A percentile compares a stretch with the other conserved stretches of the same genome.
Conservation (phyloP, 208 protist genomes). For the Herpetomonas samuelpessoai region DNA sequence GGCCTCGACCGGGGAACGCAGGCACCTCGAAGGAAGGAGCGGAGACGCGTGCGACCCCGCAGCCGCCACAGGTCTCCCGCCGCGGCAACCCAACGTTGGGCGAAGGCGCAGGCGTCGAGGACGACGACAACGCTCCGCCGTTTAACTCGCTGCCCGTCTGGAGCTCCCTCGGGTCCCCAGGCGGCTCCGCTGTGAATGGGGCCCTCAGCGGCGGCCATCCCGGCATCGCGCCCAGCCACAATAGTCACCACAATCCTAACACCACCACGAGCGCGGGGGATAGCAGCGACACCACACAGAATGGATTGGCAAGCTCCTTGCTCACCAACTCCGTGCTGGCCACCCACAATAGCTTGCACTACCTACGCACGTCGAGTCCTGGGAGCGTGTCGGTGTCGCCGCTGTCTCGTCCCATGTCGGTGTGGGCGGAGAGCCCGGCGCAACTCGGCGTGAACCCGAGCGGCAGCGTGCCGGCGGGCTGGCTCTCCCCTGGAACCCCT, state of each 20-base stretch:
- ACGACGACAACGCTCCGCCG: neutral
- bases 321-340: neutral
- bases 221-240: too few relatives aligned
- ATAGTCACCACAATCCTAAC: too few relatives aligned
- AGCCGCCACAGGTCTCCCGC: too few relatives aligned
- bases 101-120: too few relatives aligned
- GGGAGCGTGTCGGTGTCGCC: slow-evolving; percentile 1
- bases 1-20: neutral
- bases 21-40: neutral
- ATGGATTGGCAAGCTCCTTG: neutral
- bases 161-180: neutral
- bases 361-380: neutral
- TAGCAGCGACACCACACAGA: neutral
- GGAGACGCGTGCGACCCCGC: too few relatives aligned
- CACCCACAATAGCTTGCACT: too few relatives aligned
- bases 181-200: neutral
- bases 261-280: too few relatives aligned
- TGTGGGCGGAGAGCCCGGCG: slow-evolving; percentile 2
- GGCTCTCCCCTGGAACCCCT: neutral
- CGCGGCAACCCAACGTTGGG: neutral
- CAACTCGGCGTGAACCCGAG: neutral
- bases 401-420: slow-evolving; percentile 1
- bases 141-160: neutral
- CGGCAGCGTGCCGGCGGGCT: neutral
- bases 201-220: neutral